These are phyloP conservation scores for Beauveria medogensis DNA, from an alignment of 2,329 filamentous ascomycete species.

Conservation along the genomic window DNA sequence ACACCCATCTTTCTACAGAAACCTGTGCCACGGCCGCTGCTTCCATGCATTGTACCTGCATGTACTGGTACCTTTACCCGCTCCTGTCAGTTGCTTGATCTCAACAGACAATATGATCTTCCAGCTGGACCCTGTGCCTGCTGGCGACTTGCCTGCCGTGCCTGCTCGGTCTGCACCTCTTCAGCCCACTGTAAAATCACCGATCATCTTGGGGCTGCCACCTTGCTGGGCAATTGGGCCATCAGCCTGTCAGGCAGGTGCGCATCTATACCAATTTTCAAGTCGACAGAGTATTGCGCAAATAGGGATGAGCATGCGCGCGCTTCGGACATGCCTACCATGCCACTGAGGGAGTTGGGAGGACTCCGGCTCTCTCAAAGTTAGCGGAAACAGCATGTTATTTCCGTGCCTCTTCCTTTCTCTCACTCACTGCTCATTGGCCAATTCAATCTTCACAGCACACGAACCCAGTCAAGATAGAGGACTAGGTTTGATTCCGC, in stretches of 20 bases:
- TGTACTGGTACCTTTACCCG: slow-evolving; percentile 2
- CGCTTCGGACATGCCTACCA: too few relatives aligned
- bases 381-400: not conserved
- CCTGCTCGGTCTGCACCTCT: not conserved
- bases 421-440: not conserved
- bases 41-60: not conserved
- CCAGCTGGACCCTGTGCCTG: not conserved
- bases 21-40: not conserved
- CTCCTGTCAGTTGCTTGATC: not conserved
- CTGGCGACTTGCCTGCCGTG: too few relatives aligned
- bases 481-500: too few relatives aligned
- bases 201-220: not conserved
- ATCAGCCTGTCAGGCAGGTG: not conserved
- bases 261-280: too few relatives aligned
- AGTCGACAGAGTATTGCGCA: too few relatives aligned
- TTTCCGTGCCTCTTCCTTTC: not conserved
- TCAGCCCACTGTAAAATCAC: not conserved
- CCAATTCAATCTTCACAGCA: not conserved
- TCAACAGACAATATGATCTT: not conserved
- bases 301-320: too few relatives aligned
- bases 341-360: too few relatives aligned
- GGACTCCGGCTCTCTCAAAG: too few relatives aligned
- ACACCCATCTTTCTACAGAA: not conserved
- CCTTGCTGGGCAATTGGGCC: not conserved
- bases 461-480: not conserved